Percentiles rank a stretch among this genome's conserved stretches.
Conservation (phyloP, 208 protist species). For the Trypanosomatidae sp. region DNA sequence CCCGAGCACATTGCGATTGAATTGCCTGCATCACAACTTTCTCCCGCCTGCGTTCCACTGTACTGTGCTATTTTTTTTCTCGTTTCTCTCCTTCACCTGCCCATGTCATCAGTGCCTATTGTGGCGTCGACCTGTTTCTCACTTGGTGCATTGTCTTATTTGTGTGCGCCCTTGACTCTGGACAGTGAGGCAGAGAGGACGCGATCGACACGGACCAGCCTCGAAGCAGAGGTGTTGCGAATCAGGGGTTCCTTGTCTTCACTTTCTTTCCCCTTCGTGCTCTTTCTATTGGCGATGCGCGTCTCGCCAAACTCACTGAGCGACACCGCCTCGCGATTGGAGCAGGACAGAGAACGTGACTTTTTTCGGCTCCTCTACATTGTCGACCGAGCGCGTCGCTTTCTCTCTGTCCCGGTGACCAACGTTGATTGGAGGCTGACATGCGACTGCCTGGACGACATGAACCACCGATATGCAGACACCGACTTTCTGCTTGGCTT, state of each 20-base stretch:
- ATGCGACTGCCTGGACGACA: conserved; percentile 75
- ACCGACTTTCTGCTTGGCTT: conserved; percentile 61
- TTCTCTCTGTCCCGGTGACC: conserved; percentile 25
- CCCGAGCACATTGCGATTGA: not conserved
- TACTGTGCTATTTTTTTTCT: no score
- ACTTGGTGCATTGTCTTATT: not conserved
- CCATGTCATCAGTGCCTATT: not conserved
- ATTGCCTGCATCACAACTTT: not conserved
- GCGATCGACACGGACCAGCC: not conserved
- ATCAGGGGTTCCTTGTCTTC: not conserved
- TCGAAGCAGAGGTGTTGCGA: not conserved
- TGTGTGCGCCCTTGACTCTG: not conserved
- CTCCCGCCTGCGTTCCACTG: no score
- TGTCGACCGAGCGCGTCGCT: conserved; percentile 16
- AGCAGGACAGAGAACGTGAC: conserved; percentile 47
- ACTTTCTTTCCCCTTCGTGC: not conserved
- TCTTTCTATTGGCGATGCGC: conserved; percentile 24
- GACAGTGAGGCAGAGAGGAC: not conserved
- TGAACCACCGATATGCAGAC: conserved; percentile 80
- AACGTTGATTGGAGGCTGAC: conserved; percentile 65
- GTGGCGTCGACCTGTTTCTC: not conserved
- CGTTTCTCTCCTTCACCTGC: not conserved
- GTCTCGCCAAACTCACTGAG: conserved; percentile 37
- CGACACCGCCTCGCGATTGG: conserved; percentile 32
- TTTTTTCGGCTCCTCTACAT: conserved; percentile 68